Conservation (phyloP, 2,329 filamentous ascomycete species). For the Beauveria medogensis region DNA sequence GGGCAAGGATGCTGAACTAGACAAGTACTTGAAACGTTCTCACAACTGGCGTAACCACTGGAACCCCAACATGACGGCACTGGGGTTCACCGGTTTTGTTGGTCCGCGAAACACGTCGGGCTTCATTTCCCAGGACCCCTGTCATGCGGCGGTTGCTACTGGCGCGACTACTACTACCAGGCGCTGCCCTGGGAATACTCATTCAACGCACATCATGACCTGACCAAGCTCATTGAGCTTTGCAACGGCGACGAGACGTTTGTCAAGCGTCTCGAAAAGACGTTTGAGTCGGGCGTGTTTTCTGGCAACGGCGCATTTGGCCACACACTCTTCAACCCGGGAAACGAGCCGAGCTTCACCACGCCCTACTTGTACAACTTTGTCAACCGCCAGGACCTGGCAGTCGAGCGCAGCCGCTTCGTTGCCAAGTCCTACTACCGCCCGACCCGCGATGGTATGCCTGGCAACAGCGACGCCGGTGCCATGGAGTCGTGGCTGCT, state of each 20-base stretch:
- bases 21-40: slow-evolving; percentile 54
- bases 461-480: slow-evolving; percentile 64
- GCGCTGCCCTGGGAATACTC: slow-evolving; percentile 57
- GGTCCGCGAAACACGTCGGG: slow-evolving; percentile 49
- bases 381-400: slow-evolving; percentile 52
- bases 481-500: slow-evolving; percentile 65
- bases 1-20: slow-evolving; percentile 39
- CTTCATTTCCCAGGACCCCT: slow-evolving; percentile 47
- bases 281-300: slow-evolving; percentile 46
- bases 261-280: slow-evolving; percentile 48
- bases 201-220: slow-evolving; percentile 62
- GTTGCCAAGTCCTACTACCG: slow-evolving; percentile 54
- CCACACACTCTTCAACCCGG: slow-evolving; percentile 56
- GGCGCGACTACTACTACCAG: slow-evolving; percentile 52
- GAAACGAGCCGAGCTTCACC: slow-evolving; percentile 60
- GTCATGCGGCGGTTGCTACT: slow-evolving; percentile 57
- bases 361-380: slow-evolving; percentile 64
- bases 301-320: slow-evolving; percentile 34
- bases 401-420: slow-evolving; percentile 48
- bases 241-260: slow-evolving; percentile 50
- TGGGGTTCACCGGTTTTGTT: slow-evolving; percentile 58
- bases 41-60: slow-evolving; percentile 67
- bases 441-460: slow-evolving; percentile 47
- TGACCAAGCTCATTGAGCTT: slow-evolving; percentile 43
- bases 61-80: slow-evolving; percentile 48